Conservation (phyloP, 1,284 basidiomycete species). For the Cutaneotrichosporon spelunceum region DNA sequence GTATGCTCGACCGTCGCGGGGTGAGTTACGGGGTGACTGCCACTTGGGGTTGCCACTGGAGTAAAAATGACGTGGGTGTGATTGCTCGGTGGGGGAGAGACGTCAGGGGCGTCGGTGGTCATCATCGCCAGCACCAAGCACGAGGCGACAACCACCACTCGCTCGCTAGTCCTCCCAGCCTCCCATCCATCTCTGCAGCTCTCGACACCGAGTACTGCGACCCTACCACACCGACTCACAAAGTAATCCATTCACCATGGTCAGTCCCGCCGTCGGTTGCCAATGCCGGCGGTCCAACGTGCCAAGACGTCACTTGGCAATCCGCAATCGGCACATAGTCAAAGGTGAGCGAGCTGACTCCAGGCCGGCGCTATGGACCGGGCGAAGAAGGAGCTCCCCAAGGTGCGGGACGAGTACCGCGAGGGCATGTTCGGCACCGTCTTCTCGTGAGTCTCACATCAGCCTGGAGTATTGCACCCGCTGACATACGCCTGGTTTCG, state of each 20-base stretch:
- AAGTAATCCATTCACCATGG: constrained; percentile 3
- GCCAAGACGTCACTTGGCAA: background rate
- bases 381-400: constrained; percentile 78
- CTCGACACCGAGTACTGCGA: constrained; percentile 6
- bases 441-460: constrained; percentile 53
- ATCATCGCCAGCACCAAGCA: constrained; percentile 2
- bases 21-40: constrained; percentile 1
- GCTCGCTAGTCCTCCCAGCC: background rate
- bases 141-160: background rate
- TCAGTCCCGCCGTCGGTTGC: background rate
- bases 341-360: background rate
- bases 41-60: background rate
- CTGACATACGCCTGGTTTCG: constrained; percentile 8
- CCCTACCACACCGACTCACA: constrained; percentile 4
- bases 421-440: constrained; percentile 88
- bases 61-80: constrained; percentile 1
- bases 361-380: constrained; percentile 86
- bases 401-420: constrained; percentile 81
- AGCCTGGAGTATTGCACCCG: background rate
- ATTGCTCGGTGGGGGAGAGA: background rate
- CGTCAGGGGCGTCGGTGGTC: background rate
- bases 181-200: background rate
- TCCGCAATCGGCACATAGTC: background rate
- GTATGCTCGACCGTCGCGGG: background rate
- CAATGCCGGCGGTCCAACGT: background rate